These are phyloP conservation scores for Exophiala bonariae DNA, from an alignment of 2,329 filamentous ascomycete species.

Conservation along the genomic window DNA sequence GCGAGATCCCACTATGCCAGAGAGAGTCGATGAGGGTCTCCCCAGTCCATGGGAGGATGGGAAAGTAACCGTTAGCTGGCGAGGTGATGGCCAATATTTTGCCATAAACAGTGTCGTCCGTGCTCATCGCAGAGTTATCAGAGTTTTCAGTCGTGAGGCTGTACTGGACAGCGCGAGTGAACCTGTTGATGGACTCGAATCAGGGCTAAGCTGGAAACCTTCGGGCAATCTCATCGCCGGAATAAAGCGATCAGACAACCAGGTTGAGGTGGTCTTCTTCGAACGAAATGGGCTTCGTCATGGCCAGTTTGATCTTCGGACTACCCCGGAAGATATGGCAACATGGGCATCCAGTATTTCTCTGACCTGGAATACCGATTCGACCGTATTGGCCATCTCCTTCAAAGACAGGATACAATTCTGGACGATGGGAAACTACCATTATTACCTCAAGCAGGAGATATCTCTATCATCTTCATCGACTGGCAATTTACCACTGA, in stretches of 20 bases:
- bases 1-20: slow-evolving; percentile 90
- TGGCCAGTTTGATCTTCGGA: slow-evolving; percentile 81
- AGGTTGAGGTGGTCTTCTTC: slow-evolving; percentile 88
- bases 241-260: slow-evolving; percentile 64
- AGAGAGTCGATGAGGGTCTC: slow-evolving; percentile 81
- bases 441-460: slow-evolving; percentile 97
- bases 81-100: slow-evolving; percentile 88
- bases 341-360: slow-evolving; percentile 59
- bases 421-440: slow-evolving; percentile 97
- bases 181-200: slow-evolving; percentile 88
- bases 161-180: slow-evolving; percentile 91
- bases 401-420: slow-evolving; percentile 76
- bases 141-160: slow-evolving; percentile 88
- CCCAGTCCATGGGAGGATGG: slow-evolving; percentile 74
- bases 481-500: slow-evolving; percentile 33
- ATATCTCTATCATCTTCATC: slow-evolving; percentile 43
- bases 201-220: slow-evolving; percentile 85
- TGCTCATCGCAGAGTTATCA: slow-evolving; percentile 71
- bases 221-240: slow-evolving; percentile 88
- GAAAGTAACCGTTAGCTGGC: slow-evolving; percentile 77
- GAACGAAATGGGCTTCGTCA: slow-evolving; percentile 97
- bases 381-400: slow-evolving; percentile 81
- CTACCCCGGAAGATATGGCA: slow-evolving; percentile 59
- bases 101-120: slow-evolving; percentile 79
- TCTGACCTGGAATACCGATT: slow-evolving; percentile 88